Evolutionary conservation across 2,329 filamentous ascomycete genomes (phyloP), one percentile per base, ranked within the genome.

Genomic region (Botrytis hyacinthi): DNA sequence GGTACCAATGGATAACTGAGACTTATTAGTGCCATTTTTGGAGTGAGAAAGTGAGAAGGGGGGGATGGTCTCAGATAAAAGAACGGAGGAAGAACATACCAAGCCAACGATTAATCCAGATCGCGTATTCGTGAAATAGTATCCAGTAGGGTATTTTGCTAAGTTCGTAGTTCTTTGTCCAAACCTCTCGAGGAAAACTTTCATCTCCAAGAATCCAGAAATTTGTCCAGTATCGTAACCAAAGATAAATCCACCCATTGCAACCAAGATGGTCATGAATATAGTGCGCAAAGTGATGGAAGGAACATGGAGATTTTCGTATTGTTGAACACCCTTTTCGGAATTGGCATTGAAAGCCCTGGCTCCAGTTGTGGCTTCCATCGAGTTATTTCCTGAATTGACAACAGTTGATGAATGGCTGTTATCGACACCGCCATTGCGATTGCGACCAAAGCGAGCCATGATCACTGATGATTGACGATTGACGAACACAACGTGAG

Each of bases 1-100:
- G 76, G 93, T 95, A 83, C 92, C 92, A 80, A 80, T 89, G 46
- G 93, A 95, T 67, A 95, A 87, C 72, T 73, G 20, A n/a, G 46
- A n/a, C 3, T 16, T n/a, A 32, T 70, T 20, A 73, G 46, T 73
- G 7, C 26, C 20, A 14, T n/a, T 40, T 22, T 66, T 22, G 20
- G 46, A 26, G 48, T 16, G 48, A 4, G 48, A 51, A 51, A 46
- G 44, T 46, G 26, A 51, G 26, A 12, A 14, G 12, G 26, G 48
- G 26, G 26, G 8, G 3, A 35, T 35, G n/a, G 3, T 35, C 7
- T n/a, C 29, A 48, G n/a, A 12, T 16, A 10, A 18, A 5, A 44
- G n/a, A 51, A 26, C 16, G 20, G 51, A 35, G 22, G 7, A 16
- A 46, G 29, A 32, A 71, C 54, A 8, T 71, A 73, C 72, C 46